Percentiles rank a stretch among this genome's conserved stretches.
These are phyloP conservation scores for Kazachstania psychrophila DNA, from an alignment of 805 yeast species.

Conservation along the genomic window DNA sequence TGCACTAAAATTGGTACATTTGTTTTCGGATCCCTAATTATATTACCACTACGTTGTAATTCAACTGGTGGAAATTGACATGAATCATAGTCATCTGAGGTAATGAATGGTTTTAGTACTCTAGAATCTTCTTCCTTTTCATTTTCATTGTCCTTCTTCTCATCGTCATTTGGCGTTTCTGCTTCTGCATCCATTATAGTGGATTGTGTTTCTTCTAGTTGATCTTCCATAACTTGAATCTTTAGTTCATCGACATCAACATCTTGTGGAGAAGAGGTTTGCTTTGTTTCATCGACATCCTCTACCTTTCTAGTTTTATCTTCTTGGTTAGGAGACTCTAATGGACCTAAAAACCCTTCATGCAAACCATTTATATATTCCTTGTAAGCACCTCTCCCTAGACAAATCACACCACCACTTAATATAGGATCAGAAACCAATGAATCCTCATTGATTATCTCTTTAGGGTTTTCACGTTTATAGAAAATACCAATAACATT, in stretches of 20 bases:
- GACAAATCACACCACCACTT: conserved; percentile 80
- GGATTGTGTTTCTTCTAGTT: background rate
- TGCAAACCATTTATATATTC: conserved; percentile 87
- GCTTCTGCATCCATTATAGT: conserved; percentile 3
- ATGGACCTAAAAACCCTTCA: conserved; percentile 90
- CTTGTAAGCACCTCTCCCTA: conserved; percentile 94
- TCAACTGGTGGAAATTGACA: conserved; percentile 42
- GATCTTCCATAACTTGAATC: conserved; percentile 1
- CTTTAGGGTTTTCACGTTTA: conserved; percentile 22
- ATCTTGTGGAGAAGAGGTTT: conserved; percentile 2
- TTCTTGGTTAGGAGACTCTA: conserved; percentile 40
- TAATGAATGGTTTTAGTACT: conserved; percentile 57
- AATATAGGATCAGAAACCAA: conserved; percentile 34
- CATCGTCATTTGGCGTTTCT: conserved; percentile 8
- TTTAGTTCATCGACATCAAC: background rate
- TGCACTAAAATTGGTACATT: conserved; percentile 51
- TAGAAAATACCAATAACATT: conserved; percentile 53
- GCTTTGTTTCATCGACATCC: conserved; percentile 8
- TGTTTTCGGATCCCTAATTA: conserved; percentile 25
- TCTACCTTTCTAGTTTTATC: conserved; percentile 8
- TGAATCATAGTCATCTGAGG: conserved; percentile 45
- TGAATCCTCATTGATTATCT: conserved; percentile 38
- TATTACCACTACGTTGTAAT: background rate
- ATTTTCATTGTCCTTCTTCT: conserved; percentile 7
- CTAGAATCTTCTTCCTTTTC: conserved; percentile 9